These are phyloP conservation scores for Mucor indicus DNA, from an alignment of 371 early-diverging fungal genomes.

Conservation along the genomic window DNA sequence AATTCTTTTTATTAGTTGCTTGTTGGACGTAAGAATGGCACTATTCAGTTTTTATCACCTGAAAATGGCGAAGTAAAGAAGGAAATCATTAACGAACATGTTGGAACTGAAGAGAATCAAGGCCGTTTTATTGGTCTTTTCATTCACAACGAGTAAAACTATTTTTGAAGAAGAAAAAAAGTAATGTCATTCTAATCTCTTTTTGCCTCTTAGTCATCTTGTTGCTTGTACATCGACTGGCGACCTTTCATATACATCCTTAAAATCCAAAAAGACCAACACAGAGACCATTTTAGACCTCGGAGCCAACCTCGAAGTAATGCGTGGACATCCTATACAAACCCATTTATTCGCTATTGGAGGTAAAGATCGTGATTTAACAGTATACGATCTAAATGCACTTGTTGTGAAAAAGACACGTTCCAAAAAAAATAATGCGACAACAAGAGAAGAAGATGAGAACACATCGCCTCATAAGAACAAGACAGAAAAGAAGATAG, in stretches of 20 bases:
- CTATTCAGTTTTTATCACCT: conserved; percentile 52
- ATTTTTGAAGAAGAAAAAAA: too few species aligned
- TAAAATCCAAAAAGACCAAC: conserved; percentile 2
- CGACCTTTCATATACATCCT: conserved; percentile 30
- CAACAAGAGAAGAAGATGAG: conserved; percentile 6
- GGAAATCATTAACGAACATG: conserved; percentile 44
- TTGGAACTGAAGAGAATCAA: conserved; percentile 28
- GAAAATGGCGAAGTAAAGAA: conserved; percentile 45
- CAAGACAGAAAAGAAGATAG: conserved; percentile 35
- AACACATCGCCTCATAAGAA: conserved; percentile 26
- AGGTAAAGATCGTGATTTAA: conserved; percentile 83
- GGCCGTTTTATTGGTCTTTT: conserved; percentile 63
- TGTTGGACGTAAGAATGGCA: conserved; percentile 66
- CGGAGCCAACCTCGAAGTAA: conserved; percentile 30
- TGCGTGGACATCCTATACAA: conserved; percentile 68
- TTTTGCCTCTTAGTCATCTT: conserved; percentile 17
- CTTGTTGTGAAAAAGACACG: conserved; percentile 18
- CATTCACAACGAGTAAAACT: conserved; percentile 46
- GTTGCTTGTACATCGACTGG: conserved; percentile 36
- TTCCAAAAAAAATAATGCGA: conserved; percentile 25
- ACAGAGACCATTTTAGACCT: conserved; percentile 13
- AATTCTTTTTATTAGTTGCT: conserved; percentile 31
- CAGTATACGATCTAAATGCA: conserved; percentile 67
- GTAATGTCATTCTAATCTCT: background rate
- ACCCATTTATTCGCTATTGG: conserved; percentile 77